These are phyloP conservation scores for Tuber magnatum DNA, from an alignment of 495 filamentous ascomycete species.

Conservation along the genomic window DNA sequence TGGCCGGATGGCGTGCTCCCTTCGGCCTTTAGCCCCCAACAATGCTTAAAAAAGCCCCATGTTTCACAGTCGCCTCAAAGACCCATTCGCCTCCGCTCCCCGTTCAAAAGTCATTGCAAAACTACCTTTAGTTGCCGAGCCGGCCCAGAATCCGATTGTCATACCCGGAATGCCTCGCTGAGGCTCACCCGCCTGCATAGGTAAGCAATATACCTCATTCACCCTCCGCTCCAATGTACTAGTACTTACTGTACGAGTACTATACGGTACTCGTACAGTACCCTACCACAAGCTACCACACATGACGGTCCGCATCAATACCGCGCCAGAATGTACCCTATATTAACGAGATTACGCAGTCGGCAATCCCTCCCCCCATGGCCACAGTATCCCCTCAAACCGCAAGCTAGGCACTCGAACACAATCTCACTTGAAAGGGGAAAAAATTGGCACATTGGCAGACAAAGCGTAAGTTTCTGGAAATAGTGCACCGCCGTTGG, in stretches of 20 bases:
- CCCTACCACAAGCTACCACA: not conserved
- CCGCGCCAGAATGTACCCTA: not conserved
- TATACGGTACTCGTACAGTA: not conserved
- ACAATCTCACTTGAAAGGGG: not conserved
- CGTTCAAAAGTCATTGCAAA: not conserved
- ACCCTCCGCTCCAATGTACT: too few species aligned
- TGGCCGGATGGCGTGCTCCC: not conserved
- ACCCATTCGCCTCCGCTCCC: not conserved
- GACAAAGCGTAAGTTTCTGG: not conserved
- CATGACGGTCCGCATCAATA: not conserved
- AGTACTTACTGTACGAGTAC: too few species aligned
- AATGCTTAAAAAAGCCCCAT: not conserved
- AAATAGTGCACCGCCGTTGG: not conserved
- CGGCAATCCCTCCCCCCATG: too few species aligned
- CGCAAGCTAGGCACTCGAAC: too few species aligned
- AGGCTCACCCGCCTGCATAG: not conserved
- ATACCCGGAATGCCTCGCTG: not conserved
- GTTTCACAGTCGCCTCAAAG: not conserved
- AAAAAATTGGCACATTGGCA: not conserved
- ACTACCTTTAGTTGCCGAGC: not conserved
- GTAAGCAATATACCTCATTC: not conserved
- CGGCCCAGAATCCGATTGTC: not conserved
- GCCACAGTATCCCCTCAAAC: not conserved
- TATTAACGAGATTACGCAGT: not conserved
- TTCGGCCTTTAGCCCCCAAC: not conserved